Percentiles rank a stretch among this genome's conserved stretches.
phyloP scores from a whole-genome alignment of 352 stramenopile genomes.

The Pythium apleroticum region DNA sequence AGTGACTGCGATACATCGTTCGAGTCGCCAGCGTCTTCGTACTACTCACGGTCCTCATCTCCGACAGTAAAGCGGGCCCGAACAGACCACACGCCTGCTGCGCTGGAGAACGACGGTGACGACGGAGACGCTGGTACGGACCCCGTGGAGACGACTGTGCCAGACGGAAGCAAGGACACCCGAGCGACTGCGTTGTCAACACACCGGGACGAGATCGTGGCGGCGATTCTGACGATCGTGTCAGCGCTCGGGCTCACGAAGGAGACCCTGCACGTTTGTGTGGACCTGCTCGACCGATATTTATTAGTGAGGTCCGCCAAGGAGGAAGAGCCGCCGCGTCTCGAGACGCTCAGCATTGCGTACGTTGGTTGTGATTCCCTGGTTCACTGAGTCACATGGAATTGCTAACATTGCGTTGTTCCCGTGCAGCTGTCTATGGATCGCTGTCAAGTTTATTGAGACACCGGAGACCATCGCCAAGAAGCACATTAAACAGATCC shows the following conservation, averaged over 20 bases:
- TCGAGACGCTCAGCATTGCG: constrained; percentile 65
- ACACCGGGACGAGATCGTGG: constrained; percentile 67
- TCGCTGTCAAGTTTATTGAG: constrained; percentile 73
- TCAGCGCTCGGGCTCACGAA: constrained; percentile 53
- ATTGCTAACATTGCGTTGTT: neutral
- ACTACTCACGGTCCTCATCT: constrained; percentile 1
- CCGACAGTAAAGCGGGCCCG: neutral
- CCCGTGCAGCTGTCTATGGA: constrained; percentile 57
- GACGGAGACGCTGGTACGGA: neutral
- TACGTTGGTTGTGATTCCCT: constrained; percentile 21
- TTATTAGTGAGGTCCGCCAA: constrained; percentile 23
- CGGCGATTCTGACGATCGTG: constrained; percentile 62
- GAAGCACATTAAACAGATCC: constrained; percentile 62
- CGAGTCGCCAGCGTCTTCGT: constrained; percentile 17
- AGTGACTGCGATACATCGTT: constrained; percentile 16
- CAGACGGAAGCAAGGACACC: neutral
- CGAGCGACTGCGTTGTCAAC: constrained; percentile 10
- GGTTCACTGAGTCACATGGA: neutral
- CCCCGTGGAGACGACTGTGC: neutral
- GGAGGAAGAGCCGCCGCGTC: constrained; percentile 15
- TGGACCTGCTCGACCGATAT: constrained; percentile 58
- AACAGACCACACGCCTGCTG: neutral
- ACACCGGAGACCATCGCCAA: constrained; percentile 52
- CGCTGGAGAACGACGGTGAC: neutral
- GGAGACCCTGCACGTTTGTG: constrained; percentile 62